Percentiles rank a stretch among this genome's conserved stretches.
phyloP scores from a whole-genome alignment of 805 yeast species.

The Torulaspora maleeae region DNA sequence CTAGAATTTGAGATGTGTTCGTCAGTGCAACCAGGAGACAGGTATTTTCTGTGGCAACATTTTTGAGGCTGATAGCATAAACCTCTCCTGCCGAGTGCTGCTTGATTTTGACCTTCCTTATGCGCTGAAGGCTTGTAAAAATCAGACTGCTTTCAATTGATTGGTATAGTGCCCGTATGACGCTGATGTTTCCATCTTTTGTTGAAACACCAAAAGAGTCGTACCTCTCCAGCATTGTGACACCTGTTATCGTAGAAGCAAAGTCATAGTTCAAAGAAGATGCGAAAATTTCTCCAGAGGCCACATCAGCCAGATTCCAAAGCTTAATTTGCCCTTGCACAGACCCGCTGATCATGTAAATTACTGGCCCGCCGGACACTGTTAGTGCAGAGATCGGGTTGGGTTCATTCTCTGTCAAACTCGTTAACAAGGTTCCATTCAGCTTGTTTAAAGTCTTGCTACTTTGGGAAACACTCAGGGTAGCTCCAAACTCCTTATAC shows the following conservation, averaged over 20 bases:
- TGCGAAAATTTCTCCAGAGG: constrained; percentile 52
- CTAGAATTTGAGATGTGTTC: constrained; percentile 46
- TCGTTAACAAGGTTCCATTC: constrained; percentile 55
- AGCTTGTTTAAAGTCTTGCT: constrained; percentile 18
- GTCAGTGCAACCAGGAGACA: constrained; percentile 50
- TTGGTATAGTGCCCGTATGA: constrained; percentile 38
- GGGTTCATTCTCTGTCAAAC: constrained; percentile 57
- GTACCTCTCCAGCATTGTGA: constrained; percentile 50
- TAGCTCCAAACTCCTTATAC: constrained; percentile 62
- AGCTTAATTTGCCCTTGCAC: constrained; percentile 65
- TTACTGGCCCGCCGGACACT: constrained; percentile 52
- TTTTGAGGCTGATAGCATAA: constrained; percentile 43
- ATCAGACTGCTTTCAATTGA: constrained; percentile 14
- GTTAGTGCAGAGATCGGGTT: constrained; percentile 50
- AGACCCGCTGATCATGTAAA: constrained; percentile 72
- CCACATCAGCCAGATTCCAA: constrained; percentile 72
- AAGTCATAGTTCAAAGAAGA: constrained; percentile 47
- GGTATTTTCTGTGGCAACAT: constrained; percentile 38
- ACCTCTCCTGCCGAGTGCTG: constrained; percentile 33
- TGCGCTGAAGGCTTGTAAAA: constrained; percentile 19
- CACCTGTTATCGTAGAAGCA: constrained; percentile 45
- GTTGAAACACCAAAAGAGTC: constrained; percentile 54
- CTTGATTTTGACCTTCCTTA: constrained; percentile 23
- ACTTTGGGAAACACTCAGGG: constrained; percentile 5
- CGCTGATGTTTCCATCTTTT: constrained; percentile 35